phyloP scores from a whole-genome alignment of 345 rosid genomes.

The Clausena lansium region DNA sequence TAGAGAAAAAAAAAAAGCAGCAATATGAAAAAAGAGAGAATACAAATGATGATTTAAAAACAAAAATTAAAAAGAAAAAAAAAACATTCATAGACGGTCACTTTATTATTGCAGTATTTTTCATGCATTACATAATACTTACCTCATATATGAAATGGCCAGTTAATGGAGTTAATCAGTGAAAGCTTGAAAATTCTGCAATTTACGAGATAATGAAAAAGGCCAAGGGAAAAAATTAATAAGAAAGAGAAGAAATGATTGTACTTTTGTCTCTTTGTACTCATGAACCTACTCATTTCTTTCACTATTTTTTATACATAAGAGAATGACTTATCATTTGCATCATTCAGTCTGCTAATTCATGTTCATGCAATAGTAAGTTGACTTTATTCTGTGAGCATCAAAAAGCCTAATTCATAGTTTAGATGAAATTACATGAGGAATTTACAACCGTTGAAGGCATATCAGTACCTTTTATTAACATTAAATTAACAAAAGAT shows the following conservation, averaged over 20 bases:
- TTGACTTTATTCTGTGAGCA: conserved; percentile 26
- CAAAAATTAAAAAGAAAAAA: too few species aligned
- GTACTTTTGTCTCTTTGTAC: conserved; percentile 37
- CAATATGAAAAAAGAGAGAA: background rate
- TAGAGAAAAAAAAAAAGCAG: background rate
- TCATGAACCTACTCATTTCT: conserved; percentile 36
- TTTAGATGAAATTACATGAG: background rate
- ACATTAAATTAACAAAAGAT: conserved; percentile 2
- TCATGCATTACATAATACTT: conserved; percentile 19
- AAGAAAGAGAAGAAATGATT: conserved; percentile 22
- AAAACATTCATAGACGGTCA: background rate
- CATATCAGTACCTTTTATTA: background rate
- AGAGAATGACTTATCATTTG: conserved; percentile 28
- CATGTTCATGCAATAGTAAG: conserved; percentile 22
- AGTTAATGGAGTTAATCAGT: conserved; percentile 24
- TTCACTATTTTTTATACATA: conserved; percentile 17
- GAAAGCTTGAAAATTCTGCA: conserved; percentile 22
- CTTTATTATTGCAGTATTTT: background rate
- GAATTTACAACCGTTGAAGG: conserved; percentile 7
- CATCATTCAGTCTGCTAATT: conserved; percentile 10
- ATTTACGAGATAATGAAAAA: conserved; percentile 5
- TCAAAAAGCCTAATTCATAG: conserved; percentile 3
- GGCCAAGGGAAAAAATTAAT: background rate
- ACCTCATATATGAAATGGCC: conserved; percentile 15
- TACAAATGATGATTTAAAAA: background rate